Base-by-base conservation (phyloP, 2,329 filamentous ascomycete genomes). In the Alternaria solani region DNA sequence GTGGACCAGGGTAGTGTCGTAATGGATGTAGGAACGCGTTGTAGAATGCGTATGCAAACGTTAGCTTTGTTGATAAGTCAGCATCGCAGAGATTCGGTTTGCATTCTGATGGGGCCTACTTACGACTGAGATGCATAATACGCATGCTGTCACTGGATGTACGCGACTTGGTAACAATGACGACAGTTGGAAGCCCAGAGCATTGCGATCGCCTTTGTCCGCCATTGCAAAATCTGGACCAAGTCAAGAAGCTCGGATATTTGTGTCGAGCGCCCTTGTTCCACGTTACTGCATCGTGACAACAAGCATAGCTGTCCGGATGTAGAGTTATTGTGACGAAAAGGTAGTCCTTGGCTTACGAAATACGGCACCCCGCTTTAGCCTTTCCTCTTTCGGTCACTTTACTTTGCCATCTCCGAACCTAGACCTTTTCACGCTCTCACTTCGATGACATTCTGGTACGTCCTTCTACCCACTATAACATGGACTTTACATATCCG, bases 21-120 rank as follows among this genome's bases (percentile, higher is more conserved):
- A 76, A 64, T 14, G 72, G 72, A 41, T 75, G 71, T 1, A 74
- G 48, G 43, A 64, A 71, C 3, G 57, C 58, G 56, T 76, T 76
- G 55, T 75, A 74, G 28, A 62, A 32, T 8, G 47, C 70, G 43
- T 73, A 74, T 5, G 63, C 18, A 4, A 69, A 16, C 3, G 62
- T 23, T 5, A 43, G 28, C 53, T 60, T 43, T 18, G 18, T 26
- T 9, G n/a, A 20, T 23, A 7, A 6, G 12, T 59, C 32, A 49
- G 57, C 39, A 28, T 30, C 7, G 2, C 18, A 9, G 6, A 7
- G 32, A 16, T n/a, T 11, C 18, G 42, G 4, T 23, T 41, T 14
- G 9, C 18, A 20, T 36, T 16, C 26, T 30, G 25, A 20, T 1
- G n/a, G 28, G 49, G 26, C 8, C 9, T 8, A 43, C 53, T 60